Conservation (phyloP, 2,329 filamentous ascomycete species). For the Lasiodiplodia gonubiensis region DNA sequence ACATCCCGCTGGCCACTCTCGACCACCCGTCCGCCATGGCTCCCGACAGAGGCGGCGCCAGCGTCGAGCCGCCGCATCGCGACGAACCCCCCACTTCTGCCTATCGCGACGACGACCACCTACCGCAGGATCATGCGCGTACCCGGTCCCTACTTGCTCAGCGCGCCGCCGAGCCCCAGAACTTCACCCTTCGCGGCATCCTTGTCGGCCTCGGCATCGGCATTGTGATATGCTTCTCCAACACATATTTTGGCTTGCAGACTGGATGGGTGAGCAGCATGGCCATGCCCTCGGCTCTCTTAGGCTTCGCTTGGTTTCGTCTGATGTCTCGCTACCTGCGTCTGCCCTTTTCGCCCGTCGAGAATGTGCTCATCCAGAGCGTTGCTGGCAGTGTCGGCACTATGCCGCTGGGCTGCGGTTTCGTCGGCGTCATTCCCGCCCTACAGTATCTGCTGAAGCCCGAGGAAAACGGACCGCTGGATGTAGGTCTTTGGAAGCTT, state of each 20-base stretch:
- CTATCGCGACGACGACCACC: constrained; percentile 15
- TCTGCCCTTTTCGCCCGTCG: constrained; percentile 87
- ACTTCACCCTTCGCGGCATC: constrained; percentile 85
- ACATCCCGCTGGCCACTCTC: constrained; percentile 18
- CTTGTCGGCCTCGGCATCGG: constrained; percentile 82
- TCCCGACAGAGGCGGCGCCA: constrained; percentile 42
- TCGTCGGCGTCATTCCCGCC: constrained; percentile 92
- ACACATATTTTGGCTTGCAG: constrained; percentile 98
- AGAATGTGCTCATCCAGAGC: constrained; percentile 96
- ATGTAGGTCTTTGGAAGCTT: constrained; percentile 74
- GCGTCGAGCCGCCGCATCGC: neutral
- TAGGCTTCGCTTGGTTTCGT: constrained; percentile 94
- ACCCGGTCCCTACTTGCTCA: constrained; percentile 31
- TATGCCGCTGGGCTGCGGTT: constrained; percentile 94
- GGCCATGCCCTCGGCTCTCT: constrained; percentile 94
- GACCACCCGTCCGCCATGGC: constrained; percentile 36
- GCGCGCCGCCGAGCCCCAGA: constrained; percentile 55
- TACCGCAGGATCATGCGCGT: constrained; percentile 7
- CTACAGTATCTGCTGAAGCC: constrained; percentile 82
- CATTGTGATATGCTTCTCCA: constrained; percentile 90
- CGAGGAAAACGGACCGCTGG: constrained; percentile 79
- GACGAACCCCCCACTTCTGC: constrained; percentile 21
- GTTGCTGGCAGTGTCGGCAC: constrained; percentile 95
- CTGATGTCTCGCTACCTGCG: constrained; percentile 72
- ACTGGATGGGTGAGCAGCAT: constrained; percentile 85